Conservation (phyloP, 179 eudicot species). For the Dionaea muscipula region DNA sequence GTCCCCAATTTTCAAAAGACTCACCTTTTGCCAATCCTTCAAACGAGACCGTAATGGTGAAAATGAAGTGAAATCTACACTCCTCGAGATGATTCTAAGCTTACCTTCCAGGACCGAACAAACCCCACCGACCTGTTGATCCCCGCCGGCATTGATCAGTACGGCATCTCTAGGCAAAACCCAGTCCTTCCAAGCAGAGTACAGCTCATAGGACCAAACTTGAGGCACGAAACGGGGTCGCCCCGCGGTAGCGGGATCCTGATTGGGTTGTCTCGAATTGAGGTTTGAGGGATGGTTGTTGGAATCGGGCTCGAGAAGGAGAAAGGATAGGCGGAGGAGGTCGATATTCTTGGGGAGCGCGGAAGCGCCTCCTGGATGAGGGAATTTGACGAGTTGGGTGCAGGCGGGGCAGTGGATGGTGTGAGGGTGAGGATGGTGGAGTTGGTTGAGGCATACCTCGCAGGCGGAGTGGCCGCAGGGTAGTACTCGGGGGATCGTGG, state of each 20-base stretch:
- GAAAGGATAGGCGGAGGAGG: slow-evolving; percentile 48
- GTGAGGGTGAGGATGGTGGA: slow-evolving; percentile 41
- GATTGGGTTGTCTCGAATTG: slow-evolving; percentile 3
- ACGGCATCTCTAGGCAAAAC: slow-evolving; percentile 32
- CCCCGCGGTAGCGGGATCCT: background rate
- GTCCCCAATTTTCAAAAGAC: slow-evolving; percentile 37
- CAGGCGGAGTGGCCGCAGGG: slow-evolving; percentile 80
- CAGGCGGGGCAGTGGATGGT: slow-evolving; percentile 69
- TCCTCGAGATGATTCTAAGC: slow-evolving; percentile 7
- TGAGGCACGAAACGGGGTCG: slow-evolving; percentile 19
- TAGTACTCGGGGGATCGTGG: slow-evolving; percentile 61
- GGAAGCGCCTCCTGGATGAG: slow-evolving; percentile 34
- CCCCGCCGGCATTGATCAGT: slow-evolving; percentile 9
- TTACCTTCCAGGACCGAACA: slow-evolving; percentile 19
- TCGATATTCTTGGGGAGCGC: slow-evolving; percentile 80
- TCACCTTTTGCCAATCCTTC: slow-evolving; percentile 27
- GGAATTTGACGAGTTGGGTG: slow-evolving; percentile 49
- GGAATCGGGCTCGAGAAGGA: slow-evolving; percentile 14
- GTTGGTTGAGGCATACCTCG: slow-evolving; percentile 39
- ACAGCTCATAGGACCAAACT: slow-evolving; percentile 42
- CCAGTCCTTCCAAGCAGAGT: slow-evolving; percentile 55
- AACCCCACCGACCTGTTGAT: slow-evolving; percentile 4
- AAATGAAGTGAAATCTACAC: slow-evolving; percentile 4
- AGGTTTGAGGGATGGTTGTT: background rate
- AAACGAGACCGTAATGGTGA: slow-evolving; percentile 17